Base-by-base conservation (phyloP, 2,329 filamentous ascomycete species). In the Chrysosporium queenslandicum region DNA sequence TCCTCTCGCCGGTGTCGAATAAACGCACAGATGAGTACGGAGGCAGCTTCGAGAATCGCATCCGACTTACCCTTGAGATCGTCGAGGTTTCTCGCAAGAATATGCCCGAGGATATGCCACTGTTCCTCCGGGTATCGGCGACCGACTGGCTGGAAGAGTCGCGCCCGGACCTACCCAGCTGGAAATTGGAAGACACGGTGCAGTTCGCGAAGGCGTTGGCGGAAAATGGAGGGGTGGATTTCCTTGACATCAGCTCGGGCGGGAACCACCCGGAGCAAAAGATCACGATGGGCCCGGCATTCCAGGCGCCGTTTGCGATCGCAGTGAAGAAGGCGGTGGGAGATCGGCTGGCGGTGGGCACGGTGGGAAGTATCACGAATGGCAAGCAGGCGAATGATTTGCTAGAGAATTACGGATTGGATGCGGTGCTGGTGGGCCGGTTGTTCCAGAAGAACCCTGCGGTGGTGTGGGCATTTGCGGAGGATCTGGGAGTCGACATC, bases 371-470 rank as follows among this genome's bases (percentile, higher is more conserved):
- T 54, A 86, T 95, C 60, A 82, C 77, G 34, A 78, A 78, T 27
- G 85, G 82, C 1, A 78, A 82, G 60, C 77, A 84, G 65, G 88
- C 87, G 4, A 77, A 81, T 75, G 58, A 79, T 71, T 54, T 84
- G 62, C 63, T 80, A 1, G 71, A 79, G 54, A 67, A 71, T 56
- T 66, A 71, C 7, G 67, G 69, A 56, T 60, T 82, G 54, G 89
- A 96, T 63, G 67, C 90, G n/a, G 81, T 84, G 0, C 75, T 91
- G 16, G 75, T 85, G 1, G 90, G 80, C 0, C 76, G 87, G 52
- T 83, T 85, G 62, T 92, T 92, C 68, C 75, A 94, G 70, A 81
- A 87, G 65, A 87, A 94, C 63, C 86, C 89, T 0, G 82, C 86
- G 53, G 81, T 89, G 64, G 84, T 88, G 7, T 80, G 87, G 68